Evolutionary conservation across 805 yeast genomes (phyloP), one percentile per base, ranked within the genome.

Genomic region (Starmerella scarabaei): DNA sequence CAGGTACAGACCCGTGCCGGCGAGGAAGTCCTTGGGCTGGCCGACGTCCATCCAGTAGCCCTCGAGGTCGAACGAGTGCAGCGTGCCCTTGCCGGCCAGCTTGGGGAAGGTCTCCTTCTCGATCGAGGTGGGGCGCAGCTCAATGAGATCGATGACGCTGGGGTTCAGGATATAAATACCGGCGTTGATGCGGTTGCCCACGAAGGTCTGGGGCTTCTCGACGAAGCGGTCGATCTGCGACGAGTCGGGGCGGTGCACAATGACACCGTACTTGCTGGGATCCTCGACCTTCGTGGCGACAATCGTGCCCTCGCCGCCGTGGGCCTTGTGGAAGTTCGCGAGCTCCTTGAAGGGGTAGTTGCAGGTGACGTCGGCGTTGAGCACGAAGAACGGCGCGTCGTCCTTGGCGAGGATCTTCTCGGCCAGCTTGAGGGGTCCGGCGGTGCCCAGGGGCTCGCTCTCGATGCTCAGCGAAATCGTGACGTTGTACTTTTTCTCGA

Each of bases 1-100:
- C 64, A 91, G 73, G 73, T 86, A 91, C 51, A 88, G 71, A 55
- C 85, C 77, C 57, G 96, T 83, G 65, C 99, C 99, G 45, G 94
- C 77, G 52, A 91, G 68, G 78, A 85, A 91, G 68, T 91, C 99
- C 76, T 88, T 91, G 74, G 99, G 99, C 73, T 91, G 99, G 66
- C 99, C 99, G 54, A 91, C 96, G 66, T 91, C 99, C 98, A 91
- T 91, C 99, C 99, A 91, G 82, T 77, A 91, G 53, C 98, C 97
- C 72, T 91, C 96, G 60, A 91, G 76, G 66, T 91, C 99, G 60
- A 82, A 91, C 40, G 97, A 86, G 73, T 78, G 91, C 58, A 91
- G 73, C 46, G 79, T 73, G 60, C 80, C 85, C 61, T 79, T 69
- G 67, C 82, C 93, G 52, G 93, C 96, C 57, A 91, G 75, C 57